Evolutionary conservation across 331 rosid genomes (phyloP).

Genomic region (Quercus phellos): DNA sequence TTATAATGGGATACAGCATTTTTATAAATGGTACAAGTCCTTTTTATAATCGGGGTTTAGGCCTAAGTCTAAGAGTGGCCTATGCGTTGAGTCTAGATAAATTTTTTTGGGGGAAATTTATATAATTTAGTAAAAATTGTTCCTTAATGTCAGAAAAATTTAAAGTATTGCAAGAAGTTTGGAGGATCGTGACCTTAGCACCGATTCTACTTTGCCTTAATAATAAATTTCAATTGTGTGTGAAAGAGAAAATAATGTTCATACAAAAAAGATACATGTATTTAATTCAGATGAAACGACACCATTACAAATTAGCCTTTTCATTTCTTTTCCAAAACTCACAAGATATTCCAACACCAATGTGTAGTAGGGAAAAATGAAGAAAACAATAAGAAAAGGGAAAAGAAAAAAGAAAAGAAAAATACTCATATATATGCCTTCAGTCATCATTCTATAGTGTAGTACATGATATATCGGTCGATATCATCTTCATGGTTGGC

Average conservation of each 20-base stretch:
- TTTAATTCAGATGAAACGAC: neutral
- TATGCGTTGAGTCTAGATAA: too few species aligned
- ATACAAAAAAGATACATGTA: neutral
- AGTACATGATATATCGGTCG: slow-evolving; percentile 34
- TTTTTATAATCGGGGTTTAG: too few species aligned
- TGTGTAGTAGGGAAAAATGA: neutral
- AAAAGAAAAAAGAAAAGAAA: slow-evolving; percentile 4
- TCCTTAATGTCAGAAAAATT: too few species aligned
- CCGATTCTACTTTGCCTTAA: neutral
- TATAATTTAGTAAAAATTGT: too few species aligned
- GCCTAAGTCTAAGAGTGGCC: too few species aligned
- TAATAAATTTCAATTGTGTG: neutral
- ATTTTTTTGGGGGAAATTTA: too few species aligned
- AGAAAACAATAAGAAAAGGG: neutral
- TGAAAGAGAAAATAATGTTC: neutral
- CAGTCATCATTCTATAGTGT: slow-evolving; percentile 40
- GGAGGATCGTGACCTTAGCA: too few species aligned
- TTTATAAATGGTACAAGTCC: too few species aligned
- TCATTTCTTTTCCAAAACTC: slow-evolving; percentile 36
- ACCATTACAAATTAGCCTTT: slow-evolving; percentile 11
- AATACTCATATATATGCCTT: slow-evolving; percentile 28
- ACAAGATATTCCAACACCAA: slow-evolving; percentile 29
- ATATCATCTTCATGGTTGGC: slow-evolving; percentile 26
- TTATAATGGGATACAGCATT: too few species aligned
- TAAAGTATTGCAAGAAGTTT: too few species aligned